These are phyloP conservation scores for Globisporangium acanthophoron DNA, from an alignment of 352 stramenopile genomes.

Conservation along the genomic window DNA sequence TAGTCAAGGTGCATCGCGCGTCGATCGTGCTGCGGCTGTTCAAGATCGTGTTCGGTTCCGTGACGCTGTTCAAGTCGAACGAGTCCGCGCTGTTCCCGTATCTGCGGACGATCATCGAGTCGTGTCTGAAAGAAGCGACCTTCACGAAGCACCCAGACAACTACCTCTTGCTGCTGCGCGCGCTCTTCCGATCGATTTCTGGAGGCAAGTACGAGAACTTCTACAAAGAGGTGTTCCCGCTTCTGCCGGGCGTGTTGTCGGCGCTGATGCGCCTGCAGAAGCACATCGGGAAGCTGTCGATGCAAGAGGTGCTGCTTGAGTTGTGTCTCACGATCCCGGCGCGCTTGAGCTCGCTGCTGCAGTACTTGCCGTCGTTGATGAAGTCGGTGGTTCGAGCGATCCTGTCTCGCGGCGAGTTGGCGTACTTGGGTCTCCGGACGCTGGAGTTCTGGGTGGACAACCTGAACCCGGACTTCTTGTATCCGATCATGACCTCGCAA, in stretches of 20 bases:
- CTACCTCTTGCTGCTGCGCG: conserved; percentile 92
- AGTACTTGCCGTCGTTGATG: conserved; percentile 96
- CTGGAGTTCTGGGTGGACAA: conserved; percentile 99
- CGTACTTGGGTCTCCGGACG: conserved; percentile 93
- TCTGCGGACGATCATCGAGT: conserved; percentile 91
- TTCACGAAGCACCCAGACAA: conserved; percentile 91
- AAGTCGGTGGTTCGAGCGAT: conserved; percentile 94
- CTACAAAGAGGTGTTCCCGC: conserved; percentile 94
- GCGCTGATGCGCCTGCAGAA: conserved; percentile 92
- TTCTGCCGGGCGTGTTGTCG: conserved; percentile 92
- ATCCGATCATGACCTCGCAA: conserved; percentile 90
- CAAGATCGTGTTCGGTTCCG: conserved; percentile 95
- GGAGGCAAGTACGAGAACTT: conserved; percentile 98
- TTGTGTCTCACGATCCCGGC: conserved; percentile 96
- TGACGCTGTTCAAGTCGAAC: conserved; percentile 95
- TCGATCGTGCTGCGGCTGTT: conserved; percentile 91
- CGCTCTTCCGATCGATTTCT: conserved; percentile 95
- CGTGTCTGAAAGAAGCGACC: conserved; percentile 89
- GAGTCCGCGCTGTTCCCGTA: conserved; percentile 93
- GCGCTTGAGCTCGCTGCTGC: conserved; percentile 93
- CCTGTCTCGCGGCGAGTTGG: conserved; percentile 91
- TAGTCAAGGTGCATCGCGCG: conserved; percentile 65
- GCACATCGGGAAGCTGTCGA: conserved; percentile 73
- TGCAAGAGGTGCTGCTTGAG: conserved; percentile 93
- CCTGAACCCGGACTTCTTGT: conserved; percentile 96